Base-by-base conservation (phyloP, 768 basidiomycete genomes). In the Clathrus columnatus region DNA sequence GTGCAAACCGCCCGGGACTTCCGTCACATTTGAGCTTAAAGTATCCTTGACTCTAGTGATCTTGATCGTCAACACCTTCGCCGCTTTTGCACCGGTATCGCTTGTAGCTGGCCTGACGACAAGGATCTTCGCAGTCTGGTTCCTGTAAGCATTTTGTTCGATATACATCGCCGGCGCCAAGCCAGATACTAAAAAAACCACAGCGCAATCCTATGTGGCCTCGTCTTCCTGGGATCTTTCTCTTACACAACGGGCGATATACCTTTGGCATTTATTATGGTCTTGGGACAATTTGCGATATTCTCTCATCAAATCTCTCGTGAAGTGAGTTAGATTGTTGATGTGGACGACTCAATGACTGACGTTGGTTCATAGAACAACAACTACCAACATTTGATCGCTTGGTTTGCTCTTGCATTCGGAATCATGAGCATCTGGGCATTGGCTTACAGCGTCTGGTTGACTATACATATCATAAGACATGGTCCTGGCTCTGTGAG, bases 61-160 rank as follows among this genome's bases (percentile, higher is more conserved):
- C 7, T 36, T 59, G 14, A 46, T 45, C 17, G 46, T 55, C 28
- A 55, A 55, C 42, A 55, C 54, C 29, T 55, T 55, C 17, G 48
- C 58, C n/a, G 28, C 48, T 4, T 51, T 57, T 42, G 42, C 54
- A 30, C 58, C 56, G 29, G 30, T 57, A 24, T 59, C 58, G 2
- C n/a, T 44, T 17, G 10, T 24, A 16, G 21, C 54, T 11, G 54
- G 54, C 5, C 21, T 55, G 6, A 32, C 42, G 10, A 28, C 43
- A 18, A 59, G 41, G 48, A 29, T 59, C 29, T 44, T 59, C 32
- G 57, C 57, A 7, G 45, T 59, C n/a, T 59, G 57, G 57, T 30
- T 59, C n/a, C 27, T 59, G 57, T 59, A 57, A 8, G 57, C 32
- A 23, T 16, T 3, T 21, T n/a, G 6, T 11, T 20, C 51, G 26